phyloP scores from a whole-genome alignment of 1,139 yeast species.

The Lodderomyces jiufengensis region DNA sequence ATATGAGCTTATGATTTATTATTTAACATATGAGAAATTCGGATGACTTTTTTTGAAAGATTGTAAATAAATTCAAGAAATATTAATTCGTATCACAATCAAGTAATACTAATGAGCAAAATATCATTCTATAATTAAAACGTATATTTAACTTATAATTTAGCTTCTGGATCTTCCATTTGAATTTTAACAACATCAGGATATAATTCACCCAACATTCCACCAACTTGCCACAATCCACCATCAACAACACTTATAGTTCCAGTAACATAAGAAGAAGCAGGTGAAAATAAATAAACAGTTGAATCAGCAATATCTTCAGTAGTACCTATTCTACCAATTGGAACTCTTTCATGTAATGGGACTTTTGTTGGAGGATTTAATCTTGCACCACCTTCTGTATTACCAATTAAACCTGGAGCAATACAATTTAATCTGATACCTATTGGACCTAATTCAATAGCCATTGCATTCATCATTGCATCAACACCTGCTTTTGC shows the following conservation, averaged over 20 bases:
- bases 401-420: slow-evolving; percentile 81
- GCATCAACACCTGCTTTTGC: slow-evolving; percentile 97
- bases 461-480: slow-evolving; percentile 76
- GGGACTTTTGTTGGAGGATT: slow-evolving; percentile 34
- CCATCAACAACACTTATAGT: slow-evolving; percentile 84
- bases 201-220: slow-evolving; percentile 29
- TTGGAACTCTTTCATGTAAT: slow-evolving; percentile 53
- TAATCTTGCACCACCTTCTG: slow-evolving; percentile 77
- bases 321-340: slow-evolving; percentile 73
- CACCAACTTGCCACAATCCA: slow-evolving; percentile 81
- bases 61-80: too few relatives aligned
- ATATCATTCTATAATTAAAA: too few relatives aligned
- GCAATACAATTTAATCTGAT: slow-evolving; percentile 81
- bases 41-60: too few relatives aligned
- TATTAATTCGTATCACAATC: too few relatives aligned
- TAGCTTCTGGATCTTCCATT: slow-evolving; percentile 20
- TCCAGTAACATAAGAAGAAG: slow-evolving; percentile 77
- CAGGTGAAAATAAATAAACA: slow-evolving; percentile 76
- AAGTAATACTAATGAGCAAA: too few relatives aligned
- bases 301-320: slow-evolving; percentile 88
- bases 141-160: slow-evolving; percentile 14
- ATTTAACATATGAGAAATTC: too few relatives aligned
- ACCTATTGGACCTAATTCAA: slow-evolving; percentile 89
- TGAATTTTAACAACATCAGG: slow-evolving; percentile 29
- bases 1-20: too few relatives aligned